Conservation (phyloP, 805 yeast genomes). For the Candida morakotiae region DNA sequence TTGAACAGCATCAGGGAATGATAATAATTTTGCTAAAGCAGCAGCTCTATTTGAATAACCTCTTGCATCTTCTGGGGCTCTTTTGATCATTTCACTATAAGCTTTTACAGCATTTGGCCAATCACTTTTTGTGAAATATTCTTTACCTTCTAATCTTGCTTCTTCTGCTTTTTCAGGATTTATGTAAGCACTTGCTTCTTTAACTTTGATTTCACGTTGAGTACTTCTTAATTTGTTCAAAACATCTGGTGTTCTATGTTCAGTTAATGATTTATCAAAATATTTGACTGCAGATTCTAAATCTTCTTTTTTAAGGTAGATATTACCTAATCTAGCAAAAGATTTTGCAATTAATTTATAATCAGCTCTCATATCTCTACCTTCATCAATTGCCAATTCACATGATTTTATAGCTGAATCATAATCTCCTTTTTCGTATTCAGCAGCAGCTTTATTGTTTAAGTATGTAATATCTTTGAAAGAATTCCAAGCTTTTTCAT, state of each 20-base stretch:
- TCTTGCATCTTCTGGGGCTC: slow-evolving; percentile 95
- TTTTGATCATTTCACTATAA: slow-evolving; percentile 91
- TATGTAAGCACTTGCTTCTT: slow-evolving; percentile 74
- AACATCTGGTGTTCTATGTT: slow-evolving; percentile 94
- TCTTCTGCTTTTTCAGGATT: slow-evolving; percentile 93
- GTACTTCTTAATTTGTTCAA: slow-evolving; percentile 81
- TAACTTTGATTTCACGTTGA: slow-evolving; percentile 78
- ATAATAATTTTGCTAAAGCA: slow-evolving; percentile 87
- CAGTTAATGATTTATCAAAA: slow-evolving; percentile 90
- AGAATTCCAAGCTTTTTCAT: slow-evolving; percentile 81
- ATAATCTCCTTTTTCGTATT: slow-evolving; percentile 90
- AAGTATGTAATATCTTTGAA: slow-evolving; percentile 84
- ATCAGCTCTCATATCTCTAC: slow-evolving; percentile 86
- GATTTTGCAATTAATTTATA: slow-evolving; percentile 90
- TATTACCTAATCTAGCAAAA: slow-evolving; percentile 84
- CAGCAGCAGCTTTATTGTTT: slow-evolving; percentile 97
- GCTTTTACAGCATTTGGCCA: slow-evolving; percentile 97
- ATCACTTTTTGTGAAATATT: slow-evolving; percentile 81
- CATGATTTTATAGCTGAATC: slow-evolving; percentile 83
- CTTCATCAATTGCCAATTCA: slow-evolving; percentile 78
- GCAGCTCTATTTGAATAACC: slow-evolving; percentile 99
- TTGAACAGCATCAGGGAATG: slow-evolving; percentile 93
- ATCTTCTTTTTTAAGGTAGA: slow-evolving; percentile 73
- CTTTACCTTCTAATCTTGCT: slow-evolving; percentile 91
- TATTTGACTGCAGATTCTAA: slow-evolving; percentile 66